These are phyloP conservation scores for Pichia sp. DNA, from an alignment of 1,139 yeast genomes.

Conservation along the genomic window DNA sequence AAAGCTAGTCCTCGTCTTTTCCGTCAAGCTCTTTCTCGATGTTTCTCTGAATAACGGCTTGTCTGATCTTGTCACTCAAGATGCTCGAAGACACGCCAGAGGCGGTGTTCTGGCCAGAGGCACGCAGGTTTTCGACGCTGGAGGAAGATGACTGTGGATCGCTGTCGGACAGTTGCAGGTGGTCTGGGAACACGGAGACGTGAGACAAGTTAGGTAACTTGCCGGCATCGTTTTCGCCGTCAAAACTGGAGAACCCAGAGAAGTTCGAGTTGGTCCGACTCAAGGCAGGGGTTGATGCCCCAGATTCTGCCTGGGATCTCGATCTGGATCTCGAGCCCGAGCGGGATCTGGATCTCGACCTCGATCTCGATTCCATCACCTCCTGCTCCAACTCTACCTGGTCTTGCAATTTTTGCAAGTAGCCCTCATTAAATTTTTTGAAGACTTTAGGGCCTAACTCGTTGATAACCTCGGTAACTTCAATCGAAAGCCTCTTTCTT, in stretches of 20 bases:
- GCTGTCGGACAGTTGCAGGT: constrained; percentile 13
- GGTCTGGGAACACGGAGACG: constrained; percentile 31
- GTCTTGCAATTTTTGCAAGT: constrained; percentile 23
- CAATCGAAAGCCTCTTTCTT: constrained; percentile 45
- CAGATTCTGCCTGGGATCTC: constrained; percentile 4
- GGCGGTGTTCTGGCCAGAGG: background rate
- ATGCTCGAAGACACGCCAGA: constrained; percentile 8
- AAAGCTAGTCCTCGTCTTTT: background rate
- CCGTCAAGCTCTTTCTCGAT: constrained; percentile 7
- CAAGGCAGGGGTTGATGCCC: constrained; percentile 6
- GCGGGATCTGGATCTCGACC: constrained; percentile 21
- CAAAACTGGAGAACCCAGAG: constrained; percentile 29
- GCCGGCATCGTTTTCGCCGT: constrained; percentile 15
- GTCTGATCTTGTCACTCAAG: constrained; percentile 19
- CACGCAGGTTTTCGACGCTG: background rate
- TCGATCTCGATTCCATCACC: constrained; percentile 22
- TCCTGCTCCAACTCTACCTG: constrained; percentile 25
- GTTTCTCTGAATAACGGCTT: constrained; percentile 23
- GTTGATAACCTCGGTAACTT: constrained; percentile 55
- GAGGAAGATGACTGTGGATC: constrained; percentile 10
- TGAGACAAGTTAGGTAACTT: constrained; percentile 28
- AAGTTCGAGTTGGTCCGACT: constrained; percentile 19
- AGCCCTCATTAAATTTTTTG: constrained; percentile 39
- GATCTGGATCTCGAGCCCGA: constrained; percentile 17
- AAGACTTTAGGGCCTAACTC: constrained; percentile 61